Evolutionary conservation across 306 rosid species (phyloP).

Genomic region (Albizia julibrissin): DNA sequence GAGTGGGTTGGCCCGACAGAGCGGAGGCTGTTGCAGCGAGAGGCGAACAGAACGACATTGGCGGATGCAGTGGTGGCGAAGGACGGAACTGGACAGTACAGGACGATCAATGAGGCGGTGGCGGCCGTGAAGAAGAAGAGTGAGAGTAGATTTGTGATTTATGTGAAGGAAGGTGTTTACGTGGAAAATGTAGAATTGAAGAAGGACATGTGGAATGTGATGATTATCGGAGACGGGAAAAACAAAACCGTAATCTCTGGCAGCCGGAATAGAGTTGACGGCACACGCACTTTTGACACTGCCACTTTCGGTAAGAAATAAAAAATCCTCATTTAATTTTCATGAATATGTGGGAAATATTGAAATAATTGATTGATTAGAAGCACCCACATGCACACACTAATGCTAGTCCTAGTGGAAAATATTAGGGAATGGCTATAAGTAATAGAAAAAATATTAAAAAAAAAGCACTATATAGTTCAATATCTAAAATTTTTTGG

Average conservation of each 20-base stretch:
- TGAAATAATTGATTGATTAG: no score
- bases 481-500: no score
- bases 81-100: constrained; percentile 64
- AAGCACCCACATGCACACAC: no score
- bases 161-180: constrained; percentile 77
- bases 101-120: constrained; percentile 59
- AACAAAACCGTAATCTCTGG: constrained; percentile 63
- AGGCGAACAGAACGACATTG: not conserved
- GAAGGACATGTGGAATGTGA: constrained; percentile 84
- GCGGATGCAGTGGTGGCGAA: constrained; percentile 61
- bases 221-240: constrained; percentile 83
- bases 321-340: not conserved
- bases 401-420: no score
- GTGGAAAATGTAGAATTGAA: constrained; percentile 71
- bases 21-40: constrained; percentile 55
- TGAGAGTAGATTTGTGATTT: constrained; percentile 51
- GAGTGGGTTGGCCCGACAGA: constrained; percentile 74
- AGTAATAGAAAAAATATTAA: no score
- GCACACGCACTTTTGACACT: constrained; percentile 72
- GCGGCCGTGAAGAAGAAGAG: constrained; percentile 63
- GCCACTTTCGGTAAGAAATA: constrained; percentile 78
- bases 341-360: not conserved
- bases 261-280: constrained; percentile 59
- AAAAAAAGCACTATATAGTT: no score
- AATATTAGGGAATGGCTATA: no score